Conservation (phyloP, 768 basidiomycete genomes). For the Lactifluus volemus region DNA sequence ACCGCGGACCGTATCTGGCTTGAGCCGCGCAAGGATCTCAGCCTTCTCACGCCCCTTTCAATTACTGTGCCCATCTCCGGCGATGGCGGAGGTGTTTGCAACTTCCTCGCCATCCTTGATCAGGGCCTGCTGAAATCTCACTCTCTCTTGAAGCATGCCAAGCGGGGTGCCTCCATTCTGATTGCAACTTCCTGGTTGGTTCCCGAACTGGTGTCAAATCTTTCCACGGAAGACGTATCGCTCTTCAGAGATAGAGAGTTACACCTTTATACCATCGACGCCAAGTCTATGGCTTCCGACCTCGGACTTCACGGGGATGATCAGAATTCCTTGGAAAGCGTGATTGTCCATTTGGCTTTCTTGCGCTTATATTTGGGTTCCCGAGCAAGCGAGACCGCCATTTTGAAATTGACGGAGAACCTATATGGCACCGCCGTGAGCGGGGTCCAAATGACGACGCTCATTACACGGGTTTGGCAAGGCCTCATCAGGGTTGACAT, state of each 20-base stretch:
- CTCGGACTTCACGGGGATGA: slow-evolving; percentile 29
- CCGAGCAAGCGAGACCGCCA: slow-evolving; percentile 43
- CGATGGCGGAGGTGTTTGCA: slow-evolving; percentile 39
- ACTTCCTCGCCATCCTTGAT: slow-evolving; percentile 72
- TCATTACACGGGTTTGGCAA: slow-evolving; percentile 57
- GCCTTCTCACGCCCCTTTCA: slow-evolving; percentile 43
- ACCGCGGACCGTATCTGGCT: slow-evolving; percentile 63
- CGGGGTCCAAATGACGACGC: slow-evolving; percentile 41
- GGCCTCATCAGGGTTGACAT: slow-evolving; percentile 46
- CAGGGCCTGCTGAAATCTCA: slow-evolving; percentile 72
- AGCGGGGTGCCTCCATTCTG: slow-evolving; percentile 60
- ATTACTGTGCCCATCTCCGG: slow-evolving; percentile 48
- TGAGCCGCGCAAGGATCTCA: slow-evolving; percentile 33
- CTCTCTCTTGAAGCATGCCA: slow-evolving; percentile 58
- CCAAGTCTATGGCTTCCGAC: slow-evolving; percentile 41
- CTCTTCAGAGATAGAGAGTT: slow-evolving; percentile 45
- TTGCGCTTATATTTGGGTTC: slow-evolving; percentile 73
- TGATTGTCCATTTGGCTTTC: slow-evolving; percentile 72
- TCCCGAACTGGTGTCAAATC: slow-evolving; percentile 62
- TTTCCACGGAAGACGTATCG: slow-evolving; percentile 42
- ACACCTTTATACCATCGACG: slow-evolving; percentile 52
- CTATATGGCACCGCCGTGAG: slow-evolving; percentile 39
- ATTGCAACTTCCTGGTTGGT: slow-evolving; percentile 67
- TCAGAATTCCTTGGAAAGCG: slow-evolving; percentile 39
- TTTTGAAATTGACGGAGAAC: slow-evolving; percentile 43